These are phyloP conservation scores for Xylariales sp. DNA, from an alignment of 2,329 filamentous ascomycete species.

Conservation along the genomic window DNA sequence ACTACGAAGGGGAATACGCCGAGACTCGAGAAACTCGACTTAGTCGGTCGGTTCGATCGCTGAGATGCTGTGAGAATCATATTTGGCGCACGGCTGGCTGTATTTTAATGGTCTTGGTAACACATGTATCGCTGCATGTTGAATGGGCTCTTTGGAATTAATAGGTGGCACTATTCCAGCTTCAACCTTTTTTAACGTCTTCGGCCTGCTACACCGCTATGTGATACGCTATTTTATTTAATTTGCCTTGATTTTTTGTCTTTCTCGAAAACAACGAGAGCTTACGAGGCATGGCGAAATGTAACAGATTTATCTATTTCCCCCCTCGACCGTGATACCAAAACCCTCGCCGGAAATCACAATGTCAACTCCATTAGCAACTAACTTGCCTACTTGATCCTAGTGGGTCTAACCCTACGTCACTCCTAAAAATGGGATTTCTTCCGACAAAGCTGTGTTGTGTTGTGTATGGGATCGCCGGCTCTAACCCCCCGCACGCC, in stretches of 20 bases:
- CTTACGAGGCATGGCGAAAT: background rate
- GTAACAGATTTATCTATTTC: background rate
- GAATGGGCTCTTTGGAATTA: background rate
- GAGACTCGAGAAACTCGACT: background rate
- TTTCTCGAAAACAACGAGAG: background rate
- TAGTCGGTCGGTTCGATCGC: background rate
- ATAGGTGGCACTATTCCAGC: conserved; percentile 1
- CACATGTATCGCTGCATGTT: conserved; percentile 4
- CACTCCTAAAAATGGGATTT: background rate
- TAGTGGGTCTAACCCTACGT: background rate
- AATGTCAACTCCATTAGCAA: background rate
- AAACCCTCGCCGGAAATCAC: background rate
- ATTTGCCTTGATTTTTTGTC: background rate
- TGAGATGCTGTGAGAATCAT: background rate
- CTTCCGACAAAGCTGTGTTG: background rate
- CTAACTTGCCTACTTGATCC: background rate
- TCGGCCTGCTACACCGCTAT: background rate
- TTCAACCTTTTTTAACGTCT: background rate
- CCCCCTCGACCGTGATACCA: too few species aligned
- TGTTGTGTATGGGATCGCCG: background rate
- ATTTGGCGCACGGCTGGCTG: background rate
- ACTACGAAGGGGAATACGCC: background rate
- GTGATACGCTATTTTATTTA: background rate
- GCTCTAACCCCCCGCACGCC: conserved; percentile 17
- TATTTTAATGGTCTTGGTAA: conserved; percentile 7